phyloP scores from a whole-genome alignment of 2,329 filamentous ascomycete species.

The Fusarium austroafricanum region DNA sequence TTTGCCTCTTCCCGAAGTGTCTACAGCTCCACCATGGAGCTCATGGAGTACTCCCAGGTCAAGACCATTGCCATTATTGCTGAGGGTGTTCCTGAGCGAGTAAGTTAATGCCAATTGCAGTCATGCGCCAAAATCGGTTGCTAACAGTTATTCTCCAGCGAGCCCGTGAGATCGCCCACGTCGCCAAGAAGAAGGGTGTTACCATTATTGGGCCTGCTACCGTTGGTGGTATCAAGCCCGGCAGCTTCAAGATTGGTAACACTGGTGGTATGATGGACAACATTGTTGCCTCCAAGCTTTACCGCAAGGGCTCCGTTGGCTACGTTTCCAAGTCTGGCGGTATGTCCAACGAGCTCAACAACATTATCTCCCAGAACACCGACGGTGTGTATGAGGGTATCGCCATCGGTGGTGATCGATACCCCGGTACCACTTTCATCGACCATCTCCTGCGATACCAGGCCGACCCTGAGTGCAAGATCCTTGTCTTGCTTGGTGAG shows the following conservation, averaged over 20 bases:
- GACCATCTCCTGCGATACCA: slow-evolving; percentile 98
- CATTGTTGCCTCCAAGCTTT: slow-evolving; percentile 99
- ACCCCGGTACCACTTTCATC: slow-evolving; percentile 98
- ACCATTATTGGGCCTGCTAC: slow-evolving; percentile 99
- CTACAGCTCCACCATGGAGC: slow-evolving; percentile 97
- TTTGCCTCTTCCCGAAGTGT: slow-evolving; percentile 99
- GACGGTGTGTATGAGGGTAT: slow-evolving; percentile 99
- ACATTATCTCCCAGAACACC: slow-evolving; percentile 96
- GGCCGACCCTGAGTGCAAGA: slow-evolving; percentile 97
- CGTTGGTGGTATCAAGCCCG: slow-evolving; percentile 99
- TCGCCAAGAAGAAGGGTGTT: slow-evolving; percentile 97
- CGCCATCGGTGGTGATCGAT: slow-evolving; percentile 98
- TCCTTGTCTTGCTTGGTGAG: slow-evolving; percentile 94
- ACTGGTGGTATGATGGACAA: slow-evolving; percentile 99
- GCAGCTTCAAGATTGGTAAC: slow-evolving; percentile 99
- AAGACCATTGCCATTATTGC: slow-evolving; percentile 99
- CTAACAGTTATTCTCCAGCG: slow-evolving; percentile 65
- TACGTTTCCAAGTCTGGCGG: slow-evolving; percentile 99
- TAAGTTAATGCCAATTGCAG: slow-evolving; percentile 61
- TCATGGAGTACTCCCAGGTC: slow-evolving; percentile 97
- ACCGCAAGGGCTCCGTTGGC: slow-evolving; percentile 97
- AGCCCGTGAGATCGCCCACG: slow-evolving; percentile 96
- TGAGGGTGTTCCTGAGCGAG: slow-evolving; percentile 97
- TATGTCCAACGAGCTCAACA: slow-evolving; percentile 99
- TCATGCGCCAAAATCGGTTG: not conserved